These are phyloP conservation scores for Wickerhamiella azymoides DNA, from an alignment of 805 yeast genomes.

Conservation along the genomic window DNA sequence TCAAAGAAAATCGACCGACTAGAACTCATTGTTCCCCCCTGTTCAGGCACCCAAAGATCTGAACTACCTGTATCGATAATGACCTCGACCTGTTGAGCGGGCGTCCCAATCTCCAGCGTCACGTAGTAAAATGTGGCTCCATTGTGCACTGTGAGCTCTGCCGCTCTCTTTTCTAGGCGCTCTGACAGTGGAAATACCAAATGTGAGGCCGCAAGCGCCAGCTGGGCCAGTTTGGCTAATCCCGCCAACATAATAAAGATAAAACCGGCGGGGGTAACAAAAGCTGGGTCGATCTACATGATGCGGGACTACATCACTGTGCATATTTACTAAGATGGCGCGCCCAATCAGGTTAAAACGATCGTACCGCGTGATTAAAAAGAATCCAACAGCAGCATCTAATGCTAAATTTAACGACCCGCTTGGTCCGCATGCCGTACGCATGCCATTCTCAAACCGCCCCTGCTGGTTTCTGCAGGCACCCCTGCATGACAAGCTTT, in stretches of 20 bases:
- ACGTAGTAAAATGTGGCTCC: constrained; percentile 15
- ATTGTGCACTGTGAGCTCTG: not conserved
- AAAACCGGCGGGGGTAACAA: too few relatives aligned
- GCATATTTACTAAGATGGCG: not conserved
- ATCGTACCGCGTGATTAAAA: too few relatives aligned
- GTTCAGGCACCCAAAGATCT: constrained; percentile 42
- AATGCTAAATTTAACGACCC: too few relatives aligned
- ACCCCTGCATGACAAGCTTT: not conserved
- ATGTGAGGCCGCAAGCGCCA: not conserved
- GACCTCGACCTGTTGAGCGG: constrained; percentile 37
- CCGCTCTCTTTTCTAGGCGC: not conserved
- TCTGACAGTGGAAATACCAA: not conserved
- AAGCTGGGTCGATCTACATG: too few relatives aligned
- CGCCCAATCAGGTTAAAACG: not conserved
- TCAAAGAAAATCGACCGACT: constrained; percentile 14
- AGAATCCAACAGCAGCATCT: too few relatives aligned
- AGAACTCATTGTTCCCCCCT: not conserved
- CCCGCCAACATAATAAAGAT: too few relatives aligned
- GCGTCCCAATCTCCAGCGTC: constrained; percentile 35
- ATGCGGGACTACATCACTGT: too few relatives aligned
- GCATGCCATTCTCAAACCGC: too few relatives aligned
- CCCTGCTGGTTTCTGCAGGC: not conserved
- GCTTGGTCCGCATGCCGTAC: too few relatives aligned
- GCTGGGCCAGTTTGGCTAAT: not conserved
- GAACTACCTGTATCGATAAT: constrained; percentile 61